A percentile compares a stretch with the other conserved stretches of the same genome.
These are phyloP conservation scores for Canavalia gladiata DNA, from an alignment of 306 rosid species.

Conservation along the genomic window DNA sequence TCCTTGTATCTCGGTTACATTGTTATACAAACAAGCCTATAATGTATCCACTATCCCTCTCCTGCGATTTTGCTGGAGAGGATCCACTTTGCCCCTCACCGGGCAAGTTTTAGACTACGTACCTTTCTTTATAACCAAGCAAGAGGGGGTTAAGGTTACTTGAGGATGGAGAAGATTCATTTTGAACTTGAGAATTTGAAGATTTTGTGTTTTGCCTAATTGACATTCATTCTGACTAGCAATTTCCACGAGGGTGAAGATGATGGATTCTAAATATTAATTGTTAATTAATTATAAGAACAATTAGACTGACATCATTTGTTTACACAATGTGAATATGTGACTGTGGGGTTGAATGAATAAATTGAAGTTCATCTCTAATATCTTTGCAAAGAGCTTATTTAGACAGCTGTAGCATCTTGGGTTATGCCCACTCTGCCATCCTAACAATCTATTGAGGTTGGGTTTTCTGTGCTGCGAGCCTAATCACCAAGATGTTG, in stretches of 20 bases:
- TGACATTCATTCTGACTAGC: not conserved
- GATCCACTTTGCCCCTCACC: not conserved
- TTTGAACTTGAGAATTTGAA: not conserved
- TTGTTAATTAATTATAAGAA: not conserved
- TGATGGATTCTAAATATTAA: not conserved
- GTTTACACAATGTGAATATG: not conserved
- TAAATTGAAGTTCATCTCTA: not conserved
- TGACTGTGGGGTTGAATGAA: not conserved
- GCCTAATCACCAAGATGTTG: slow-evolving; percentile 14
- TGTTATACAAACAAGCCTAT: too few relatives aligned
- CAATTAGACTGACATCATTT: not conserved
- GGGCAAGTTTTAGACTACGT: not conserved
- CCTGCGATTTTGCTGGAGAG: too few relatives aligned
- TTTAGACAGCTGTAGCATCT: not conserved
- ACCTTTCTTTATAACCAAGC: not conserved
- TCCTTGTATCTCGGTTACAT: too few relatives aligned
- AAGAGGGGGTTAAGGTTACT: not conserved
- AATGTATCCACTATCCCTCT: too few relatives aligned
- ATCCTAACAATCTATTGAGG: slow-evolving; percentile 10
- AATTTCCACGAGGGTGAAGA: not conserved
- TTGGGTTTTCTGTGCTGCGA: slow-evolving; percentile 5
- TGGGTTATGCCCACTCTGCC: slow-evolving; percentile 1
- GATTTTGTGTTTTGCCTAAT: not conserved
- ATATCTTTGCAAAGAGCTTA: not conserved
- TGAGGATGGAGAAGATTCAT: not conserved